Evolutionary conservation across 305 asterid genomes (phyloP).

Genomic region (Withania somnifera): DNA sequence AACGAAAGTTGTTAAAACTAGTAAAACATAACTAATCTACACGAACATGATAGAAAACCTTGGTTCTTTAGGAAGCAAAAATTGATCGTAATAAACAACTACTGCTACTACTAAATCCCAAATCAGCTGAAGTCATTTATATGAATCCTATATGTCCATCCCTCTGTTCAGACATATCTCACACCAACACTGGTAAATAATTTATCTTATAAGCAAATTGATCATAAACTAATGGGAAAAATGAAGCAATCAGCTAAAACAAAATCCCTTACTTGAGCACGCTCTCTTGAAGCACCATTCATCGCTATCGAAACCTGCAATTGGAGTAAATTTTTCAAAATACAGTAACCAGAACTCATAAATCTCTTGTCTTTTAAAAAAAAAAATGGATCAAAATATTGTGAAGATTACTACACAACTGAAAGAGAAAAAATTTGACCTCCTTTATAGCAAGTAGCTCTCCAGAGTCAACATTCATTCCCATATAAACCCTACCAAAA

Average conservation of each 20-base stretch:
- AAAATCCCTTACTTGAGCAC: constrained; percentile 51
- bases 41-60: neutral
- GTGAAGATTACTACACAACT: too few species aligned
- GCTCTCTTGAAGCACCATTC: constrained; percentile 59
- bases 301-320: constrained; percentile 76
- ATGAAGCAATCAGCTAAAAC: constrained; percentile 14
- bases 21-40: neutral
- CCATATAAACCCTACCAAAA: constrained; percentile 97
- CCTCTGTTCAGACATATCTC: neutral
- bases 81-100: neutral
- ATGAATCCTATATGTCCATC: neutral
- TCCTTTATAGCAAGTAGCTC: constrained; percentile 94
- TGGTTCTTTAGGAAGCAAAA: neutral
- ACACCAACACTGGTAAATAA: neutral
- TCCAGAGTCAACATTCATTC: constrained; percentile 93
- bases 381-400: neutral
- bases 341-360: constrained; percentile 5
- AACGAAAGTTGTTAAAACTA: neutral
- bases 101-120: neutral
- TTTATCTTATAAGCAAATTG: neutral
- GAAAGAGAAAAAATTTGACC: constrained; percentile 26
- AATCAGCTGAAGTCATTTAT: neutral
- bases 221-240: neutral
- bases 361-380: neutral
- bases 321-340: constrained; percentile 7